A percentile compares a stretch with the other conserved stretches of the same genome.
Evolutionary conservation across 2,329 filamentous ascomycete species (phyloP).

Genomic region (Penicillium verrucosum): DNA sequence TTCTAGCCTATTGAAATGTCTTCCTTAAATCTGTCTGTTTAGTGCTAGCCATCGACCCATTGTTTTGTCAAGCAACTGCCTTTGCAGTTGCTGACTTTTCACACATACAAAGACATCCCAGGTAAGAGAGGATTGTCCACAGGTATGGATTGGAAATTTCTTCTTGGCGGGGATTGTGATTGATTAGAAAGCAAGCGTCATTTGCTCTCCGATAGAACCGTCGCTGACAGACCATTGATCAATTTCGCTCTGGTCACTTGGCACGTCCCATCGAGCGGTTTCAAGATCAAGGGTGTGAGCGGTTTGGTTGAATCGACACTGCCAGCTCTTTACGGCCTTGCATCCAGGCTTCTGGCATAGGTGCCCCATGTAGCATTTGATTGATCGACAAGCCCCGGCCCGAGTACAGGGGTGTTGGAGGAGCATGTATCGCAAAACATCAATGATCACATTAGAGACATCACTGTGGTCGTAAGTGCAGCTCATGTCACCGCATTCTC

Average conservation of each 20-base stretch:
- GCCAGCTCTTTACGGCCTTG: conserved; percentile 28
- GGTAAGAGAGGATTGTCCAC: conserved; percentile 3
- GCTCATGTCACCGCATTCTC: conserved; percentile 35
- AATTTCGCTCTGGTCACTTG: conserved; percentile 19
- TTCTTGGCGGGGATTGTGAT: neutral
- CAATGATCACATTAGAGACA: conserved; percentile 39
- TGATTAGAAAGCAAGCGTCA: conserved; percentile 2
- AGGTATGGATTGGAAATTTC: neutral
- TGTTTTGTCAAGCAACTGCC: neutral
- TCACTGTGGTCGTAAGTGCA: conserved; percentile 49
- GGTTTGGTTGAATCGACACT: conserved; percentile 30
- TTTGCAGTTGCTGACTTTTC: neutral
- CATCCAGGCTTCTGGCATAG: conserved; percentile 35
- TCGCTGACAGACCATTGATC: conserved; percentile 18
- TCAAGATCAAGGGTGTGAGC: conserved; percentile 27
- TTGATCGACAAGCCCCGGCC: conserved; percentile 42
- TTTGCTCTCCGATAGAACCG: conserved; percentile 12
- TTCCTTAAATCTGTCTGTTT: neutral
- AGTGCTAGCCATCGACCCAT: neutral
- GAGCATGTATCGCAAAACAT: conserved; percentile 47
- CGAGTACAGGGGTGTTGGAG: conserved; percentile 44
- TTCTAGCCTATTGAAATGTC: neutral
- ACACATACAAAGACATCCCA: conserved; percentile 11
- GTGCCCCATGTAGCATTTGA: conserved; percentile 49
- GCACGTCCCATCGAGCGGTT: conserved; percentile 23